Evolutionary conservation across 257 asterid species (phyloP).

Genomic region (Penstemon eatonii): DNA sequence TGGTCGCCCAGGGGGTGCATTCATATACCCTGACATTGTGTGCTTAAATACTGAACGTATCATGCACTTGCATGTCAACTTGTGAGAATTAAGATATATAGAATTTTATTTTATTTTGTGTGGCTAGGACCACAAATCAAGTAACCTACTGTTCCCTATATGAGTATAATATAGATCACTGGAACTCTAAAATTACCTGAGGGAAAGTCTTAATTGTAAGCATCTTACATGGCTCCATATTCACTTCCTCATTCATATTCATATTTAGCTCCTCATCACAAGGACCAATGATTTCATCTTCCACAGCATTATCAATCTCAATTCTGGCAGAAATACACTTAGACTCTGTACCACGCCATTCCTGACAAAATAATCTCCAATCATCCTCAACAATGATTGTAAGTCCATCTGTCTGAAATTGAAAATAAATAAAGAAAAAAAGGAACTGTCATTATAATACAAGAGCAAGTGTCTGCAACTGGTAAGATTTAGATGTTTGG

Average conservation of each 20-base stretch:
- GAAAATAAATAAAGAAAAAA: constrained; percentile 4
- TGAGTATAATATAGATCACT: constrained; percentile 18
- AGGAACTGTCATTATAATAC: constrained; percentile 28
- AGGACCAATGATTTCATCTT: constrained; percentile 43
- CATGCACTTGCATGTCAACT: no score
- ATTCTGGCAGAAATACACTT: constrained; percentile 67
- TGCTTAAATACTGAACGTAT: no score
- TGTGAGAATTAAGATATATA: no score
- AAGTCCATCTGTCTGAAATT: constrained; percentile 67
- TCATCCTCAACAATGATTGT: constrained; percentile 72
- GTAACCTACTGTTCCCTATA: constrained; percentile 30
- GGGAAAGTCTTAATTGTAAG: constrained; percentile 69
- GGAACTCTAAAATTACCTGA: constrained; percentile 55
- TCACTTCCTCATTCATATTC: constrained; percentile 43
- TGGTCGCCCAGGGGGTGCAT: background rate
- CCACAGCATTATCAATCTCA: constrained; percentile 45
- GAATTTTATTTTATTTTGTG: no score
- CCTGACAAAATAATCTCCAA: constrained; percentile 86
- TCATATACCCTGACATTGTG: background rate
- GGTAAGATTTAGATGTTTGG: constrained; percentile 14
- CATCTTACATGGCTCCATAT: constrained; percentile 37
- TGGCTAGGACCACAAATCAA: background rate
- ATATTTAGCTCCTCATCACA: constrained; percentile 43
- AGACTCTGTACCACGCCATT: constrained; percentile 74
- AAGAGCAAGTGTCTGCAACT: constrained; percentile 23